These are phyloP conservation scores for Globisporangium uncinulatum DNA, from an alignment of 352 stramenopile species.

Conservation along the genomic window DNA sequence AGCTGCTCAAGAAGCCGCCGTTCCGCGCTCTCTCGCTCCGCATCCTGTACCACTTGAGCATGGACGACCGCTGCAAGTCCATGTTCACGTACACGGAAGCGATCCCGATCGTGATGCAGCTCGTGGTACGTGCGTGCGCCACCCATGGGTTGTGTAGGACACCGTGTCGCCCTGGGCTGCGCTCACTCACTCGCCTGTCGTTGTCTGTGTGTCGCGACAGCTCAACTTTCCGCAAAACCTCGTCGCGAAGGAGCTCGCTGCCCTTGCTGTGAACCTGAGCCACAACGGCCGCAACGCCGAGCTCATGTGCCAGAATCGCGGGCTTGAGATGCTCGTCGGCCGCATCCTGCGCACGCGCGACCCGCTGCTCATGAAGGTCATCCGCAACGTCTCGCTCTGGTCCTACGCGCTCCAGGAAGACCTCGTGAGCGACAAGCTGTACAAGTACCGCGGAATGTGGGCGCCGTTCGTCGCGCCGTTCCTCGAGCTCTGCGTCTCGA, in stretches of 20 bases:
- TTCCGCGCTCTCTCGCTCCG: slow-evolving; percentile 85
- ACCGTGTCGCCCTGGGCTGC: too few species aligned
- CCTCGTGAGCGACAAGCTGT: slow-evolving; percentile 78
- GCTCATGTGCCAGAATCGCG: slow-evolving; percentile 86
- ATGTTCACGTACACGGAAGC: slow-evolving; percentile 95
- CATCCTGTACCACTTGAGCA: slow-evolving; percentile 94
- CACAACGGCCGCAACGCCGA: slow-evolving; percentile 88
- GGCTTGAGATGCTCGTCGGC: slow-evolving; percentile 86
- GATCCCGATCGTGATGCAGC: slow-evolving; percentile 92
- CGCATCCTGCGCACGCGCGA: slow-evolving; percentile 87
- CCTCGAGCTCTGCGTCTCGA: slow-evolving; percentile 76
- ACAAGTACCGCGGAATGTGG: slow-evolving; percentile 93
- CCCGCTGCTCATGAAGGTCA: slow-evolving; percentile 92
- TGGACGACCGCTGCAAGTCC: slow-evolving; percentile 92
- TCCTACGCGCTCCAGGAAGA: slow-evolving; percentile 89
- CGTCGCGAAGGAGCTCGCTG: slow-evolving; percentile 91
- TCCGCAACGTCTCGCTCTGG: slow-evolving; percentile 90
- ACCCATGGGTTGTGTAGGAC: neutral
- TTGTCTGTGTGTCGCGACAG: slow-evolving; percentile 4
- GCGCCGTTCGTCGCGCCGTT: slow-evolving; percentile 85
- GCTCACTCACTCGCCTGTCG: neutral
- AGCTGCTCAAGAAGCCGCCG: slow-evolving; percentile 90
- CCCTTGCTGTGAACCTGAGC: slow-evolving; percentile 93
- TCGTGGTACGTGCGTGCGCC: slow-evolving; percentile 47
- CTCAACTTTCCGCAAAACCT: slow-evolving; percentile 92